phyloP scores from a whole-genome alignment of 805 yeast species.

The Millerozyma acaciae region DNA sequence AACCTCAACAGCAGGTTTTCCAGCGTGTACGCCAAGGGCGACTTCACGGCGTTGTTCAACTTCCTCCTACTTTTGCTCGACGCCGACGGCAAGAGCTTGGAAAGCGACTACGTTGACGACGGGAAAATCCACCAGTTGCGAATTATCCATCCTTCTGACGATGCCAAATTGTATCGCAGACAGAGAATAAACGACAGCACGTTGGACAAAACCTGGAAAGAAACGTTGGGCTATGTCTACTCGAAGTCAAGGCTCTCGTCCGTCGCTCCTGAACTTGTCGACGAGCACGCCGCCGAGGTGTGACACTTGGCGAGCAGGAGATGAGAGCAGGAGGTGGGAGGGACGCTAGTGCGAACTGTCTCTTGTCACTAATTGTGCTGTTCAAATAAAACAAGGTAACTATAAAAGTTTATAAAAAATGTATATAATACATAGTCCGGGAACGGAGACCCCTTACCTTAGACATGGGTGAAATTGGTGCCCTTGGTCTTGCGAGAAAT shows the following conservation, averaged over 20 bases:
- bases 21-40: slow-evolving; percentile 15
- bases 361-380: no score
- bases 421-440: slow-evolving; percentile 3
- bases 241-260: slow-evolving; percentile 2
- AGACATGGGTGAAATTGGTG: no score
- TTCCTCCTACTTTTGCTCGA: slow-evolving; percentile 7
- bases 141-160: slow-evolving; percentile 13
- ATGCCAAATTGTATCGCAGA: slow-evolving; percentile 14
- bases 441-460: no score
- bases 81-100: background rate
- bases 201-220: slow-evolving; percentile 6
- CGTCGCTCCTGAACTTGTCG: background rate
- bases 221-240: slow-evolving; percentile 6
- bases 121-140: slow-evolving; percentile 10
- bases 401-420: slow-evolving; percentile 4
- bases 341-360: slow-evolving; percentile 1
- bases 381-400: slow-evolving; percentile 1
- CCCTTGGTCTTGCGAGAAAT: slow-evolving; percentile 53
- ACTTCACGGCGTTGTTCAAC: slow-evolving; percentile 16
- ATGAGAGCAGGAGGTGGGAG: background rate
- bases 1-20: slow-evolving; percentile 6
- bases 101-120: slow-evolving; percentile 12
- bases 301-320: no score
- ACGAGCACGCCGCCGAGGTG: no score
- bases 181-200: slow-evolving; percentile 12